These are phyloP conservation scores for Gyrodon lividus DNA, from an alignment of 768 basidiomycete genomes.

Conservation along the genomic window DNA sequence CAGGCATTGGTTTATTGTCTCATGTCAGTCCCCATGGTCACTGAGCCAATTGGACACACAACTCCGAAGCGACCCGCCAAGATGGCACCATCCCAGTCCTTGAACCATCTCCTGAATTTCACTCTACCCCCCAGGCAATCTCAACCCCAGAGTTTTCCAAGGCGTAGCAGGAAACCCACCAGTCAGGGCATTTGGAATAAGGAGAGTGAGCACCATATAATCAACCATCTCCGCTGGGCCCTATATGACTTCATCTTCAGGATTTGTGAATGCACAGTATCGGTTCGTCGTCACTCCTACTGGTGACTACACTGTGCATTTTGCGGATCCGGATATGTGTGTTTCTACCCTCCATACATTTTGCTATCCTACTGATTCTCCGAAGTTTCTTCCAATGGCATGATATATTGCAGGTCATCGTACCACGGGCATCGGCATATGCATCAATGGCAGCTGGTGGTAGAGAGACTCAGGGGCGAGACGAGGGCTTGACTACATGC, in stretches of 20 bases:
- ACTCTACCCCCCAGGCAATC: slow-evolving; percentile 84
- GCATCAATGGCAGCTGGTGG: slow-evolving; percentile 54
- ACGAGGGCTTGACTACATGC: slow-evolving; percentile 72
- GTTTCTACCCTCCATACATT: slow-evolving; percentile 29
- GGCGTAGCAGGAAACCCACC: slow-evolving; percentile 73
- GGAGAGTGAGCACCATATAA: slow-evolving; percentile 69
- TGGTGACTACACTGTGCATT: slow-evolving; percentile 91
- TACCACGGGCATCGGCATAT: slow-evolving; percentile 79
- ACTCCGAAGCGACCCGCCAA: slow-evolving; percentile 62
- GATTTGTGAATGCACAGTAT: slow-evolving; percentile 95
- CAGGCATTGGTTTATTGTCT: slow-evolving; percentile 13
- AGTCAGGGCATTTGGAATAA: slow-evolving; percentile 78
- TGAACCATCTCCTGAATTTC: slow-evolving; percentile 92
- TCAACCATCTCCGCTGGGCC: slow-evolving; percentile 13
- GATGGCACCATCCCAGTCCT: slow-evolving; percentile 63
- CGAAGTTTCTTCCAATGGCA: slow-evolving; percentile 92
- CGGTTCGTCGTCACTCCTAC: slow-evolving; percentile 93
- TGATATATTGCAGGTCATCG: slow-evolving; percentile 91
- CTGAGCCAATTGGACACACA: slow-evolving; percentile 25
- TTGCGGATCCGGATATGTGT: slow-evolving; percentile 96
- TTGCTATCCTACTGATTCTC: not conserved
- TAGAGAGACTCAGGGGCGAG: slow-evolving; percentile 40
- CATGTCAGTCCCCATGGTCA: slow-evolving; percentile 31
- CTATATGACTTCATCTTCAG: slow-evolving; percentile 40
- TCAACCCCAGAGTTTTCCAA: slow-evolving; percentile 57